Conservation (phyloP, 2,329 filamentous ascomycete species). For the Chaetothyriales sp. region DNA sequence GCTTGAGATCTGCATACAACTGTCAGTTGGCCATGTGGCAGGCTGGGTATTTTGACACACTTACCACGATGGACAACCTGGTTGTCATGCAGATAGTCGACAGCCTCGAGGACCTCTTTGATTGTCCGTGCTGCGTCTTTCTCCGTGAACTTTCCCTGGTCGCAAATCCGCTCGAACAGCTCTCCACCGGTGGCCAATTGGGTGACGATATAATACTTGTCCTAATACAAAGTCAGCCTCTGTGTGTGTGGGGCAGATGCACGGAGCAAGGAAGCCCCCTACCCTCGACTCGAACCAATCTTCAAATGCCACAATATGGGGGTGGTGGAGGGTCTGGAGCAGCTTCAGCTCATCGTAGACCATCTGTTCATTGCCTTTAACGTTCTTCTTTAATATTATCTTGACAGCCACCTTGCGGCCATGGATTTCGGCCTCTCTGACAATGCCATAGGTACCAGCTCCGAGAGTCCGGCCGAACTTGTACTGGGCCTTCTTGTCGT, state of each 20-base stretch:
- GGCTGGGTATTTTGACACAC: constrained; percentile 7
- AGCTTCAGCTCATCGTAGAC: constrained; percentile 94
- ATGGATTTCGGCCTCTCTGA: constrained; percentile 79
- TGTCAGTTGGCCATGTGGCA: neutral
- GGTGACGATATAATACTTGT: constrained; percentile 99
- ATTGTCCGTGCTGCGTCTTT: constrained; percentile 96
- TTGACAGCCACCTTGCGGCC: constrained; percentile 86
- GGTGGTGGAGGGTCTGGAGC: constrained; percentile 78
- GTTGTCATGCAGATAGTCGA: constrained; percentile 84
- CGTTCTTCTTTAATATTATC: constrained; percentile 98
- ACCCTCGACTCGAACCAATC: constrained; percentile 99
- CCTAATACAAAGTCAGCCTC: constrained; percentile 37
- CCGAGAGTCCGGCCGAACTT: constrained; percentile 85
- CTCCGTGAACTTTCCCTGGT: constrained; percentile 95
- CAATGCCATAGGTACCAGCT: constrained; percentile 95
- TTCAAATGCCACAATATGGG: constrained; percentile 91
- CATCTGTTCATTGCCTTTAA: constrained; percentile 96
- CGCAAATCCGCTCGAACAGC: constrained; percentile 94
- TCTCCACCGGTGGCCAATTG: constrained; percentile 91
- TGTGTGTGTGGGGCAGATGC: constrained; percentile 2
- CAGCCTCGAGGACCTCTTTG: constrained; percentile 78
- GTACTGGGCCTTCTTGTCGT: constrained; percentile 97
- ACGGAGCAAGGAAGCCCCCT: constrained; percentile 26
- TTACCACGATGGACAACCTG: constrained; percentile 90
- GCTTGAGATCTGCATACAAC: constrained; percentile 63